Evolutionary conservation across 495 filamentous ascomycete genomes (phyloP), one percentile per base, ranked within the genome.

Genomic region (Aspergillus nanangensis): DNA sequence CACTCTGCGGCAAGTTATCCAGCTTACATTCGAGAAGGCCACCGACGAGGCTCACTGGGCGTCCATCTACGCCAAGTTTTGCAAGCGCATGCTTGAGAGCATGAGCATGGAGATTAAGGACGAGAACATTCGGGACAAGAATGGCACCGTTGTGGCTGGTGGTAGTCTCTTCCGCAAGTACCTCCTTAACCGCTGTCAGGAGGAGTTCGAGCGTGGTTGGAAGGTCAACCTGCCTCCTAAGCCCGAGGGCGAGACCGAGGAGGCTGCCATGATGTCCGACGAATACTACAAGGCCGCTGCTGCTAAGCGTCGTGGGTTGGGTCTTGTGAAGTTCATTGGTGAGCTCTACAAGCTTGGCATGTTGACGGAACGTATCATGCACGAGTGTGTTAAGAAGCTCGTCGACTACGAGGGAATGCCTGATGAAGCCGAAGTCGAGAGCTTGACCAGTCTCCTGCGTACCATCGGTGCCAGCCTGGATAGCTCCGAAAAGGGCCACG

Each of bases 321-420:
- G 93, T 81, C 78, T 99, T 41, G 90, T 99, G 54, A 91, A 96
- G 68, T 97, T 99, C 73, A 99, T 99, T 66, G 93, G 93, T 71
- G 93, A 98, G 64, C 82, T 98, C 29, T 98, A 93, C 81, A 97
- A 97, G 76, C 81, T 98, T 50, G 81, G 84, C 56, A 99, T 99
- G 93, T 79, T 99, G 67, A 99, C 93, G 38, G 87, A 95, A 63
- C 88, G 90, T 67, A 97, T 98, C 72, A 98, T 99, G 93, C 94
- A 97, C 72, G 90, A 96, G 71, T 99, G 93, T 77, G 88, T 97
- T 10, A 83, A 87, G 75, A 95, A 95, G 68, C 76, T 97, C 42
- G 88, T 97, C 42, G 92, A 99, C 66, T 96, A 94, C 66, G 82
- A 91, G 55, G 94, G 90, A 46, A 66, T 88, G 49, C 93, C 93